Evolutionary conservation across 192 early-diverging fungal genomes (phyloP).

Genomic region (Endogone sp.): DNA sequence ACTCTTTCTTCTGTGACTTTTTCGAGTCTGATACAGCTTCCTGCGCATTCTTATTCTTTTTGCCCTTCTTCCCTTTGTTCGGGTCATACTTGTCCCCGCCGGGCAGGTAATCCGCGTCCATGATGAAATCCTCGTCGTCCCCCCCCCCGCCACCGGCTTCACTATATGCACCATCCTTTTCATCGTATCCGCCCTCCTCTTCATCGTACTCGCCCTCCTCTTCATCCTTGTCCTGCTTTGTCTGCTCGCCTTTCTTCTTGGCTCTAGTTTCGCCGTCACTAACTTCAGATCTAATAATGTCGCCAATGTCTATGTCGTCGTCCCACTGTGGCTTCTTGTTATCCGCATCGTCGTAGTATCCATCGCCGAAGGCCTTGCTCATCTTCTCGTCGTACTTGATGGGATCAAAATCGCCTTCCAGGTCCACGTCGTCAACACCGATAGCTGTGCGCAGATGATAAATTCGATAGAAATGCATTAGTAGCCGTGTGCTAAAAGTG

Average conservation of each 20-base stretch:
- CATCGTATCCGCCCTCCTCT: conserved; percentile 38
- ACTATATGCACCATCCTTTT: conserved; percentile 30
- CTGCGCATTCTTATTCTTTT: conserved; percentile 36
- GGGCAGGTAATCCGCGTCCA: conserved; percentile 89
- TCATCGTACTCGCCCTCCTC: conserved; percentile 31
- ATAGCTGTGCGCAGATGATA: conserved; percentile 27
- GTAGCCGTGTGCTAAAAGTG: no score
- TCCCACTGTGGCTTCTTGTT: conserved; percentile 83
- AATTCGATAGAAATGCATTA: conserved; percentile 1
- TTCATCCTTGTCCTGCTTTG: conserved; percentile 19
- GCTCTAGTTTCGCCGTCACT: conserved; percentile 5
- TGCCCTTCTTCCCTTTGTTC: conserved; percentile 19
- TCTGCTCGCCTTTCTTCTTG: conserved; percentile 8
- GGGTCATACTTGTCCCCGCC: conserved; percentile 57
- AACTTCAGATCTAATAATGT: conserved; percentile 36
- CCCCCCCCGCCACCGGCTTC: conserved; percentile 24
- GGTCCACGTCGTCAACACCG: conserved; percentile 74
- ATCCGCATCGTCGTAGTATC: conserved; percentile 55
- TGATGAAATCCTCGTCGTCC: conserved; percentile 75
- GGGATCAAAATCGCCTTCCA: conserved; percentile 94
- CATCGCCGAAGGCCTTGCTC: conserved; percentile 70
- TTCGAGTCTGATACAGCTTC: conserved; percentile 20
- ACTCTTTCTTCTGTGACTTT: conserved; percentile 37
- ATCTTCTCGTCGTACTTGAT: conserved; percentile 84
- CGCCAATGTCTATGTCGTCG: conserved; percentile 78